phyloP scores from a whole-genome alignment of 768 basidiomycete genomes.

The Lactifluus piperatus region DNA sequence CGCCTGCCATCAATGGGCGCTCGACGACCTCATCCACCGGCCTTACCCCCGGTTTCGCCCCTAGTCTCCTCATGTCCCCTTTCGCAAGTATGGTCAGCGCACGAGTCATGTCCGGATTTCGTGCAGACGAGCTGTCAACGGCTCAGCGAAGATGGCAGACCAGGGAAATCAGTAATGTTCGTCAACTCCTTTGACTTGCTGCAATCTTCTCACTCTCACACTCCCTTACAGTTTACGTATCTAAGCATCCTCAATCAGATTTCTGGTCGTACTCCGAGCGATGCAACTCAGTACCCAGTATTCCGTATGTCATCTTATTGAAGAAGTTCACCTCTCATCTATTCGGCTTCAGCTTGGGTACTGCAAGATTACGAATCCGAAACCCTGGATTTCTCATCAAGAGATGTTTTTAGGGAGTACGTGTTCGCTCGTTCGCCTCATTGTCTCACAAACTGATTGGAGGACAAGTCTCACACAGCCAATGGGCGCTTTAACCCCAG shows the following conservation, averaged over 20 bases:
- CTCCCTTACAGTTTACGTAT: conserved; percentile 68
- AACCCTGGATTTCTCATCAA: conserved; percentile 53
- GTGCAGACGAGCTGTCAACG: conserved; percentile 51
- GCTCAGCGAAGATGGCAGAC: conserved; percentile 84
- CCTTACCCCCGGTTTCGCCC: conserved; percentile 30
- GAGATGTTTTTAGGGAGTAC: conserved; percentile 64
- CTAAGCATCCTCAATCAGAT: conserved; percentile 84
- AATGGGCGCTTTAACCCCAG: conserved; percentile 82
- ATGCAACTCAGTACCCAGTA: conserved; percentile 91
- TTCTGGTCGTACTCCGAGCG: conserved; percentile 87
- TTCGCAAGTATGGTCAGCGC: conserved; percentile 45
- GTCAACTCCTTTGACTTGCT: neutral
- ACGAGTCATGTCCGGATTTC: conserved; percentile 41
- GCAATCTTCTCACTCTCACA: conserved; percentile 4
- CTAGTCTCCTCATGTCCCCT: conserved; percentile 47
- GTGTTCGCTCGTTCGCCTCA: conserved; percentile 1
- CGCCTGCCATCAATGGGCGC: conserved; percentile 35
- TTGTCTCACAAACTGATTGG: neutral
- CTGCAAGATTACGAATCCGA: conserved; percentile 75
- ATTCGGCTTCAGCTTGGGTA: conserved; percentile 63
- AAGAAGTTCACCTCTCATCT: neutral
- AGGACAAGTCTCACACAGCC: conserved; percentile 56
- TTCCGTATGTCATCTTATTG: conserved; percentile 48
- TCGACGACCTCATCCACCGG: conserved; percentile 20
- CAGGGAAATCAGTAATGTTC: conserved; percentile 87